These are phyloP conservation scores for Elsinoe ampelina DNA, from an alignment of 2,329 filamentous ascomycete species.

Conservation along the genomic window DNA sequence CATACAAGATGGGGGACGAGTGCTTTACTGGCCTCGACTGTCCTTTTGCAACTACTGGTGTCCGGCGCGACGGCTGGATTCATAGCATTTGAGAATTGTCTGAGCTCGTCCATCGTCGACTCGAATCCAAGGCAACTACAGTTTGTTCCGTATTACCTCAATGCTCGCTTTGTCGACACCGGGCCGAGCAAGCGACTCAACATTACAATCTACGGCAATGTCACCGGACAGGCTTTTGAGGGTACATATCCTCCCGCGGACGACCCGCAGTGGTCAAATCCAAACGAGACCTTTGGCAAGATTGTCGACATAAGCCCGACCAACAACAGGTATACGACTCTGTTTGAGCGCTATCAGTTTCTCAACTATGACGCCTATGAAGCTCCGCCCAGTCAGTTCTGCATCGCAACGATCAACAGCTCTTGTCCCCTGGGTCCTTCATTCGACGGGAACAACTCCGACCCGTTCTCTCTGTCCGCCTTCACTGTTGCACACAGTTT, in stretches of 20 bases:
- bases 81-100: slow-evolving; percentile 77
- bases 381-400: slow-evolving; percentile 52
- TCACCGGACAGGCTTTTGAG: slow-evolving; percentile 59
- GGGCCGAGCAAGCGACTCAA: slow-evolving; percentile 56
- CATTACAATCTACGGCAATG: slow-evolving; percentile 82
- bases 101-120: slow-evolving; percentile 50
- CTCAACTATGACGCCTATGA: slow-evolving; percentile 66
- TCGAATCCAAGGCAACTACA: slow-evolving; percentile 56
- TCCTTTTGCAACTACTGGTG: slow-evolving; percentile 33
- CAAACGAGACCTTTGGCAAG: slow-evolving; percentile 59
- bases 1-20: slow-evolving; percentile 3
- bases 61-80: slow-evolving; percentile 52
- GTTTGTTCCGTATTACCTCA: slow-evolving; percentile 66
- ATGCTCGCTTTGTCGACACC: slow-evolving; percentile 61
- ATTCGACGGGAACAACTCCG: slow-evolving; percentile 50
- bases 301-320: slow-evolving; percentile 56
- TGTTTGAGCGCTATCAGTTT: slow-evolving; percentile 62
- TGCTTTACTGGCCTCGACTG: slow-evolving; percentile 15
- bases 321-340: slow-evolving; percentile 58
- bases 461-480: slow-evolving; percentile 53
- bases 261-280: slow-evolving; percentile 53
- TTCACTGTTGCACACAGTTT: slow-evolving; percentile 68
- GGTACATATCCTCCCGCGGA: slow-evolving; percentile 51
- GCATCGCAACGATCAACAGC: slow-evolving; percentile 48
- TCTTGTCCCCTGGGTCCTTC: slow-evolving; percentile 67